These are phyloP conservation scores for Zychaea mexicana DNA, from an alignment of 371 early-diverging fungal species.

Conservation along the genomic window DNA sequence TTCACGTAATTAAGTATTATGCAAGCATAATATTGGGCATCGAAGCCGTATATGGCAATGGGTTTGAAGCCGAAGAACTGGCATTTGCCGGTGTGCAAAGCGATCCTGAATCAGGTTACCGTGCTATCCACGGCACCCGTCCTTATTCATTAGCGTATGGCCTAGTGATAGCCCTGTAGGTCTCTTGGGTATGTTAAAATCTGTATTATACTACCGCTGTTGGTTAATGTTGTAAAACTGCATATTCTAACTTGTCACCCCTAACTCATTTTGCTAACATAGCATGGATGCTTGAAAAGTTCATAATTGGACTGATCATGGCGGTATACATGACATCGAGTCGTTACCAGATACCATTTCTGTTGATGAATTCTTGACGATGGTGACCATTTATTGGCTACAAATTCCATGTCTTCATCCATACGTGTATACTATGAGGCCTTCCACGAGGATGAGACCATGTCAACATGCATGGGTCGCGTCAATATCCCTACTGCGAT, in stretches of 20 bases:
- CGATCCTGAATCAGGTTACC: conserved; percentile 49
- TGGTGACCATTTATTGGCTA: conserved; percentile 67
- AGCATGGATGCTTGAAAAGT: conserved; percentile 73
- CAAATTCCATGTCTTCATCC: conserved; percentile 63
- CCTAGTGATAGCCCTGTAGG: conserved; percentile 64
- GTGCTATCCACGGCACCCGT: conserved; percentile 55
- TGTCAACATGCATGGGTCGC: conserved; percentile 25
- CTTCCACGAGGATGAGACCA: conserved; percentile 31
- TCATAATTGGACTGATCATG: conserved; percentile 54
- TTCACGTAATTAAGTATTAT: conserved; percentile 28
- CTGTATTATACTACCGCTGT: not conserved
- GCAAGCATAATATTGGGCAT: conserved; percentile 24
- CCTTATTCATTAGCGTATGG: conserved; percentile 64
- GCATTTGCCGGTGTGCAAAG: conserved; percentile 28
- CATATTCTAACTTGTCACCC: no score
- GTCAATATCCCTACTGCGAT: conserved; percentile 56
- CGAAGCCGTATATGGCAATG: conserved; percentile 29
- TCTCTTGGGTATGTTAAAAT: conserved; percentile 45
- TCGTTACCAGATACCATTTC: conserved; percentile 47
- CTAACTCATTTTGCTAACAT: no score
- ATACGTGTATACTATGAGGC: conserved; percentile 67
- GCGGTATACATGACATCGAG: conserved; percentile 24
- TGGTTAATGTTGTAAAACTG: no score
- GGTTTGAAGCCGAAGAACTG: not conserved
- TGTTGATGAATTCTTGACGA: conserved; percentile 58